These are phyloP conservation scores for Periconia sp. DNA, from an alignment of 2,329 filamentous ascomycete species.

Conservation along the genomic window DNA sequence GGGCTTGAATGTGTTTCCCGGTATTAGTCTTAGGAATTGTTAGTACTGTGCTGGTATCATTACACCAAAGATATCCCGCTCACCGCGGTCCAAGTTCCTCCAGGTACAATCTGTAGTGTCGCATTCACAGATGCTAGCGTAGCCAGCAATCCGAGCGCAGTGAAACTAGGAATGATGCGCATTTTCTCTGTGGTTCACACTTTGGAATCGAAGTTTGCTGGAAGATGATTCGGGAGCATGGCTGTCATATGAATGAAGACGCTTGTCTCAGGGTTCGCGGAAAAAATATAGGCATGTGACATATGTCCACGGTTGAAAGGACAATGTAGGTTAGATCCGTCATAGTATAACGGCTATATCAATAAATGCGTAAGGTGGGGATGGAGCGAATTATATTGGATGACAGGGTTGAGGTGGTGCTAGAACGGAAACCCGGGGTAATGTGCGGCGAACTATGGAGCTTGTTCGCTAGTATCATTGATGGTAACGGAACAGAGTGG, in stretches of 20 bases:
- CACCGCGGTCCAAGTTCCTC: constrained; percentile 44
- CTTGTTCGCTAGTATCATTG: neutral
- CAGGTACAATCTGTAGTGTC: constrained; percentile 42
- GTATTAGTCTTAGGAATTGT: constrained; percentile 36
- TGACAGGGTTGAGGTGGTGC: neutral
- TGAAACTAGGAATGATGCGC: constrained; percentile 14
- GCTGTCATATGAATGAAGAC: neutral
- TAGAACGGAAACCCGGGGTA: neutral
- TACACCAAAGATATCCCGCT: neutral
- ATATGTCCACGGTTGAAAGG: neutral
- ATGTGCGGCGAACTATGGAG: neutral
- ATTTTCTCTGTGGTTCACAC: constrained; percentile 10
- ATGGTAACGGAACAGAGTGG: neutral
- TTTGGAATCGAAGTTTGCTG: too few relatives aligned
- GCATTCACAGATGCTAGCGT: constrained; percentile 19
- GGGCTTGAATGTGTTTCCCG: constrained; percentile 64
- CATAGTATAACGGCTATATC: neutral
- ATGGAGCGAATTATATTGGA: constrained; percentile 1
- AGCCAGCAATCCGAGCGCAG: constrained; percentile 17
- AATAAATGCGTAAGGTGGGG: neutral
- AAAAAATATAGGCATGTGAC: neutral
- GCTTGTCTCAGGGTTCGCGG: neutral
- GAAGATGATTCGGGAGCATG: neutral
- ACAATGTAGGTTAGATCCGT: neutral
- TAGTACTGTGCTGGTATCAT: neutral